phyloP scores from a whole-genome alignment of 108 stramenopile genomes.

The Cyclotella baltica region DNA sequence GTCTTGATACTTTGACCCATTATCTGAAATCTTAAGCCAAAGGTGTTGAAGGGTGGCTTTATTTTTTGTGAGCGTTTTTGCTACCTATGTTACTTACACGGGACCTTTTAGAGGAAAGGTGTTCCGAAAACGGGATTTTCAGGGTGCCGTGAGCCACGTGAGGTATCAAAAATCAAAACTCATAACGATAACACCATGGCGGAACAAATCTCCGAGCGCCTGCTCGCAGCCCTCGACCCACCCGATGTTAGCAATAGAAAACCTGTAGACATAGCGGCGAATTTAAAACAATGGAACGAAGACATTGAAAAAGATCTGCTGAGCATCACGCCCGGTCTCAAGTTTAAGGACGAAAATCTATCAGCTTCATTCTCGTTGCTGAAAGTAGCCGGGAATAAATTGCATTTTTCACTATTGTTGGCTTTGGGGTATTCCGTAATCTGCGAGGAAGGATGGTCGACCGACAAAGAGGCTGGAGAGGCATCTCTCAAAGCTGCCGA shows the following conservation, averaged over 20 bases:
- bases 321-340: not conserved
- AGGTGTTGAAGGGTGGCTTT: too few relatives aligned
- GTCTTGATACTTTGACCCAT: too few relatives aligned
- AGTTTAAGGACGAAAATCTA: conserved; percentile 3
- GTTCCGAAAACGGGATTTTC: too few relatives aligned
- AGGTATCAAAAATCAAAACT: too few relatives aligned
- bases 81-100: too few relatives aligned
- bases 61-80: too few relatives aligned
- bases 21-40: too few relatives aligned
- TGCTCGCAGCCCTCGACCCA: conserved; percentile 11
- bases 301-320: conserved; percentile 36
- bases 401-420: conserved; percentile 30
- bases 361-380: conserved; percentile 1
- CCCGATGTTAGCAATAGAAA: not conserved
- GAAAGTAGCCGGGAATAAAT: conserved; percentile 14
- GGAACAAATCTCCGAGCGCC: conserved; percentile 25
- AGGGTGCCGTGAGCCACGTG: too few relatives aligned
- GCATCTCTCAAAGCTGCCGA: conserved; percentile 29
- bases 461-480: conserved; percentile 33
- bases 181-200: too few relatives aligned
- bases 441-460: conserved; percentile 3
- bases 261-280: not conserved
- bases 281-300: conserved; percentile 43
- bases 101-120: too few relatives aligned
- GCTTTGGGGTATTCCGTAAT: not conserved